phyloP scores from a whole-genome alignment of 1,284 basidiomycete genomes.

The Ustilago crameri region DNA sequence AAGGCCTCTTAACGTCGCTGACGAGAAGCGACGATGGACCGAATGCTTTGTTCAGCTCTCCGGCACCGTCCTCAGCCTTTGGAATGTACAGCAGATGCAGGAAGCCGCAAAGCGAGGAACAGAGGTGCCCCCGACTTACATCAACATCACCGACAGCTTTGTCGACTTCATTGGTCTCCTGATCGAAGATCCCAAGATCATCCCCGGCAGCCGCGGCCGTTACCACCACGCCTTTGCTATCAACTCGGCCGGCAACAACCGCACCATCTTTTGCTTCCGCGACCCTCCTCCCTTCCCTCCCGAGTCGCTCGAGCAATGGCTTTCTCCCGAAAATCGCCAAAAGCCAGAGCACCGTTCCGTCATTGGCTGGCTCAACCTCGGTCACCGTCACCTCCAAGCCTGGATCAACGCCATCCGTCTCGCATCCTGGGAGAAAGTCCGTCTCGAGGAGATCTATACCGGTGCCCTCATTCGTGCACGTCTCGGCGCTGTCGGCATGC shows the following conservation, averaged over 20 bases:
- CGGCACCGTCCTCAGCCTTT: slow-evolving; percentile 89
- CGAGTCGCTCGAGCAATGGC: slow-evolving; percentile 52
- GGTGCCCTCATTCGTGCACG: slow-evolving; percentile 79
- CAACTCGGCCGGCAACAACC: slow-evolving; percentile 92
- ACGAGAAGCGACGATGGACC: slow-evolving; percentile 59
- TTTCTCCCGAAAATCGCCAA: slow-evolving; percentile 51
- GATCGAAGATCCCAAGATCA: slow-evolving; percentile 71
- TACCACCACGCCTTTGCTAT: slow-evolving; percentile 82
- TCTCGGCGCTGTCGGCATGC: slow-evolving; percentile 67
- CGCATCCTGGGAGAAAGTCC: slow-evolving; percentile 92
- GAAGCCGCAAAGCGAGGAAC: slow-evolving; percentile 81
- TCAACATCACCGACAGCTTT: slow-evolving; percentile 84
- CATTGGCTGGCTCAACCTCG: slow-evolving; percentile 62
- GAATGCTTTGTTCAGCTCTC: slow-evolving; percentile 81
- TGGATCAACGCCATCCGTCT: slow-evolving; percentile 93
- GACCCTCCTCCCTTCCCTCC: slow-evolving; percentile 57
- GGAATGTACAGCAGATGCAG: slow-evolving; percentile 86
- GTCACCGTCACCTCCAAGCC: slow-evolving; percentile 62
- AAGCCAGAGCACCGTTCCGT: slow-evolving; percentile 60
- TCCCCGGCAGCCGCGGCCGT: slow-evolving; percentile 71
- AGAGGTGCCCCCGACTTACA: slow-evolving; percentile 85
- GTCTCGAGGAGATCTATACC: slow-evolving; percentile 96
- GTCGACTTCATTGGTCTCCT: slow-evolving; percentile 72
- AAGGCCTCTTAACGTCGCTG: slow-evolving; percentile 56
- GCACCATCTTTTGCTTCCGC: slow-evolving; percentile 78